Evolutionary conservation across 768 basidiomycete genomes (phyloP), one percentile per base, ranked within the genome.

Genomic region (Pulveroboletus sp.): DNA sequence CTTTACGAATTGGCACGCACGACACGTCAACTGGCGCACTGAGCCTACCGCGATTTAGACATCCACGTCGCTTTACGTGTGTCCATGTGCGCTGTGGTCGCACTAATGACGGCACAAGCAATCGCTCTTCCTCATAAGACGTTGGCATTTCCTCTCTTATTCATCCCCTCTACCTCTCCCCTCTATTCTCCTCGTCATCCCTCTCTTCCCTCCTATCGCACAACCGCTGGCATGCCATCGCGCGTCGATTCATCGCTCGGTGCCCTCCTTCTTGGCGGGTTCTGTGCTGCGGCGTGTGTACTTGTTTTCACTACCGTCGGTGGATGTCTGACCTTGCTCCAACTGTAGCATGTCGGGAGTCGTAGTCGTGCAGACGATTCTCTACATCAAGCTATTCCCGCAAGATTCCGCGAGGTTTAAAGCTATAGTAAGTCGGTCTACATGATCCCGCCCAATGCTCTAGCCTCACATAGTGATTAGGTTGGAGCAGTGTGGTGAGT

Each of bases 351-450:
- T 67, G 15, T 67, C 66, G 1, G 66, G 66, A 14, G 55, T 65
- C 31, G 65, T 59, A 6, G 11, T 55, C 26, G 58, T 65, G 14
- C 66, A 67, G 32, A 55, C 56, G 2, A 56, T 69, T 17, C 51
- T 69, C 45, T 67, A 67, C 43, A 42, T 65, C 21, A 69, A 59
- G 27, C 46, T 67, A 31, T 67, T 65, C 49, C 67, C 66, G 39
- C 39, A 40, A 8, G 66, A 67, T 47, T 43, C 51, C 8, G 5
- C 18, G 11, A 54, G 47, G 39, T n/a, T 55, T 27, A 67, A 67
- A 57, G 42, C 53, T 8, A 51, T 54, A 7, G 66, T 67, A 43
- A 49, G 66, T 54, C 6, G 5, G 18, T 35, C 4, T 44, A 10
- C 4, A 41, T 24, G n/a, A n/a, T 38, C 18, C 15, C 3, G 2